A percentile compares a stretch with the other conserved stretches of the same genome.
Evolutionary conservation across 176 grass and related monocot genomes (phyloP).

Genomic region (Poa annua): DNA sequence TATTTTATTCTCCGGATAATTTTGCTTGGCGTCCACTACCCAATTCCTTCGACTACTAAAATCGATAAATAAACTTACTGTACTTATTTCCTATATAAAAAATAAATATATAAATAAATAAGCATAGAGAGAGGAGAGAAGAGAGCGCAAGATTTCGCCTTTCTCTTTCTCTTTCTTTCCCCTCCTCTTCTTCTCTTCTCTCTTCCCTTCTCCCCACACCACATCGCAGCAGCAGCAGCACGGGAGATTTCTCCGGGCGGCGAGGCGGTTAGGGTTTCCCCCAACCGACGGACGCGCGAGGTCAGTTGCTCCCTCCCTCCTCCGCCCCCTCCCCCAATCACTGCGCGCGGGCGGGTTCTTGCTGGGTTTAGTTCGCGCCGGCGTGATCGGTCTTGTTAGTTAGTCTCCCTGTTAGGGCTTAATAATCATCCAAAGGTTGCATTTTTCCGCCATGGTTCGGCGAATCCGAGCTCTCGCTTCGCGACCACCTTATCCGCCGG

Average conservation of each 20-base stretch:
- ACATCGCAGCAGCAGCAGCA: background rate
- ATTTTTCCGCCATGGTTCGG: background rate
- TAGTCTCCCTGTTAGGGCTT: background rate
- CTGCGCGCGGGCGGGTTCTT: background rate
- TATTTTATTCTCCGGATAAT: conserved; percentile 1
- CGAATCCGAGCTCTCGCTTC: background rate
- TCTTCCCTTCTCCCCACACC: background rate
- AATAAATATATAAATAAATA: background rate
- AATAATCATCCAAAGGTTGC: background rate
- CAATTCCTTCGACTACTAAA: background rate
- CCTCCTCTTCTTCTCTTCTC: background rate
- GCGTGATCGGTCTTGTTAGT: background rate
- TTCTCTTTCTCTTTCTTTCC: background rate
- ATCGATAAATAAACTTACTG: too few relatives aligned
- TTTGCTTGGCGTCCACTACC: background rate
- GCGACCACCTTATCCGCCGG: too few relatives aligned
- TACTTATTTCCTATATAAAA: background rate
- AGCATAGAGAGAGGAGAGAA: background rate
- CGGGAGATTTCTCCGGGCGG: background rate
- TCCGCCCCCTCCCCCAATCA: background rate
- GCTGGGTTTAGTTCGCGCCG: background rate
- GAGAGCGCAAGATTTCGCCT: conserved; percentile 22
- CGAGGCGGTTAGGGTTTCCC: background rate
- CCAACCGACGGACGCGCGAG: background rate
- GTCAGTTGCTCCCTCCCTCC: background rate